Evolutionary conservation across 805 yeast species (phyloP), one percentile per base, ranked within the genome.

Genomic region (Candida orba): DNA sequence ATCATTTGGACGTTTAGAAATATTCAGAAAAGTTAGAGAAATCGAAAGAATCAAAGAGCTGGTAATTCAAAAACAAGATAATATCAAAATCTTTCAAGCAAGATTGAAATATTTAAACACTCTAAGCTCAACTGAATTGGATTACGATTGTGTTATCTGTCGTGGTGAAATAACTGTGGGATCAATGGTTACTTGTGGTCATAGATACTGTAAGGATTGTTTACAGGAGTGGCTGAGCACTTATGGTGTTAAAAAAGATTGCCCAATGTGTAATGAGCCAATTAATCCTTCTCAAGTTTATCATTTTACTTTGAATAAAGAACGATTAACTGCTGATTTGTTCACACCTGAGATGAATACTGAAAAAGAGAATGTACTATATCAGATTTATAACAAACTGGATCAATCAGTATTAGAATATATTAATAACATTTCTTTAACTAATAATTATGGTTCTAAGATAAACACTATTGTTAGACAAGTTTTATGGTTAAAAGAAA

Each of bases 121-220:
- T 17, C 55, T 81, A 32, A 51, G 29, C 13, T 27, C 58, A 15
- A 55, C 47, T 13, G 52, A 47, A n/a, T 47, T 54, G 3, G 54
- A 60, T n/a, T 50, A 52, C 4, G 64, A 60, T 8, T 93, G 99
- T 62, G 74, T 81, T 29, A 90, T 93, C 47, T 93, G 99, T 59
- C 76, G 84, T 18, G 72, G 79, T 4, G 59, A 75, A 2, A 86
- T 89, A 40, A 68, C 75, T 3, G 69, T 79, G 34, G 99, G 99
- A 0, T 74, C 93, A 0, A 67, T 93, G 44, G 83, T 95, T 0
- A 79, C 79, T 9, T 93, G 99, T 71, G 98, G 98, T 0, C 99
- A 93, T 63, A 80, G 79, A 52, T 93, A 84, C 58, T 93, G 99
- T 59, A 75, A 78, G 45, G 84, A 76, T 1, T 93, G 99, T 60